Percentiles rank a stretch among this genome's conserved stretches.
These are phyloP conservation scores for Carnegiea gigantea DNA, from an alignment of 179 eudicot genomes.

Conservation along the genomic window DNA sequence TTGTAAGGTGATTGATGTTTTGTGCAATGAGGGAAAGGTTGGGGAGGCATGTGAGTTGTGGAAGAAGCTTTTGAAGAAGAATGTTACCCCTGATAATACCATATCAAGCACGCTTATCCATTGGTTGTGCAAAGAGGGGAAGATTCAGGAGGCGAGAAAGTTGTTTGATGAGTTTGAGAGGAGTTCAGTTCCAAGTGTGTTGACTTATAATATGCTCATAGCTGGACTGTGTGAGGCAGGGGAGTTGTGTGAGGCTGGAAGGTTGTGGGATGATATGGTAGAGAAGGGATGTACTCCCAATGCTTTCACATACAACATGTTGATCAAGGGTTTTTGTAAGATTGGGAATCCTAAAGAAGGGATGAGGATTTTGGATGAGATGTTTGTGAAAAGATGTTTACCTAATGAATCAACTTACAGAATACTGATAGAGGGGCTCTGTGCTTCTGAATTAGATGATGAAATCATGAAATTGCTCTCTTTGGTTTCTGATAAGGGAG, in stretches of 20 bases:
- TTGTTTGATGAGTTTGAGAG: constrained; percentile 74
- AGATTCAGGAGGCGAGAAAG: constrained; percentile 62
- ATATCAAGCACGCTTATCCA: constrained; percentile 70
- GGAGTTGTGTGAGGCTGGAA: constrained; percentile 73
- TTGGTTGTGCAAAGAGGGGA: constrained; percentile 82
- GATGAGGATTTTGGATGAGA: constrained; percentile 63
- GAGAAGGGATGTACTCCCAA: constrained; percentile 67
- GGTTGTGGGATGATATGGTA: constrained; percentile 86
- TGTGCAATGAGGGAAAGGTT: constrained; percentile 69
- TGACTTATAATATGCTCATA: constrained; percentile 75
- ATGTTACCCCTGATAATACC: constrained; percentile 60
- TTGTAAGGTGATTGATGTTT: constrained; percentile 69
- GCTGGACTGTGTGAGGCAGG: constrained; percentile 80
- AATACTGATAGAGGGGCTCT: constrained; percentile 58
- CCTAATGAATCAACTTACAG: constrained; percentile 65
- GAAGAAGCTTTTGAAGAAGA: constrained; percentile 70
- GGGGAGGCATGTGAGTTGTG: constrained; percentile 71
- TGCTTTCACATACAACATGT: constrained; percentile 66
- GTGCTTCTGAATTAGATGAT: constrained; percentile 37
- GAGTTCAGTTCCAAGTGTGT: constrained; percentile 59
- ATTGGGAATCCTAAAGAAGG: constrained; percentile 70
- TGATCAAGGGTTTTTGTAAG: constrained; percentile 79
- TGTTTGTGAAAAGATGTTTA: constrained; percentile 53
- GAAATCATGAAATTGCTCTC: constrained; percentile 46
- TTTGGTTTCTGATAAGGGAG: constrained; percentile 33